Evolutionary conservation across 768 basidiomycete genomes (phyloP), one percentile per base, ranked within the genome.

Genomic region (Termitomyces sp.): DNA sequence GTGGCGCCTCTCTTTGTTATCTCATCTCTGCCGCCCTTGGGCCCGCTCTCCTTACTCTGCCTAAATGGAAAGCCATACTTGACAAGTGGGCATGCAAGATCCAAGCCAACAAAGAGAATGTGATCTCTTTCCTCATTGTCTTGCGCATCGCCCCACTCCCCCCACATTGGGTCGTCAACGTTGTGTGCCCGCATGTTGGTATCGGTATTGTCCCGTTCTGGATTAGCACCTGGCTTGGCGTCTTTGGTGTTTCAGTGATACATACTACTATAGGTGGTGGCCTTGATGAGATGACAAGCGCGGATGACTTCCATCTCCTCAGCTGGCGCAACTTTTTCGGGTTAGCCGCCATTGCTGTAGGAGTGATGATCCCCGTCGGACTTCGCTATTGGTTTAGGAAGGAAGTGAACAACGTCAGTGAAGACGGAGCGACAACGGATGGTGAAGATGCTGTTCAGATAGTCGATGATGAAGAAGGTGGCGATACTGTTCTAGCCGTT

Each of bases 161-260:
- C 32, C 95, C 95, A 5, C 95, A 97, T 65, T 98, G 96, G 96
- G 89, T 97, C 35, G 86, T 96, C 62, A 98, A 98, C 67, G 79
- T 97, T 57, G 76, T 97, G 9, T 91, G 90, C 61, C 95, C 95
- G 0, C 95, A 98, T 66, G 82, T 98, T 30, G 92, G 93, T 33
- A 95, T 98, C 61, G 81, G 85, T 10, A 70, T 94, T 55, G 72
- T 88, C 43, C 84, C 90, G 0, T 98, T 98, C 72, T 98, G 94
- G 93, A 73, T 82, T 56, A 89, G 86, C 67, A 94, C 93, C 0
- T 94, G 90, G 72, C 78, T 98, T 43, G 95, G 93, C 1, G 91
- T 97, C 63, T 80, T 94, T 44, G 95, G 94, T 51, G 90, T 94
- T 45, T 85, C 85, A 1, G 91, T 94, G 62, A 98, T 98, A 64